Conservation (phyloP, 306 rosid genomes). For the Acacia melanoxylon region DNA sequence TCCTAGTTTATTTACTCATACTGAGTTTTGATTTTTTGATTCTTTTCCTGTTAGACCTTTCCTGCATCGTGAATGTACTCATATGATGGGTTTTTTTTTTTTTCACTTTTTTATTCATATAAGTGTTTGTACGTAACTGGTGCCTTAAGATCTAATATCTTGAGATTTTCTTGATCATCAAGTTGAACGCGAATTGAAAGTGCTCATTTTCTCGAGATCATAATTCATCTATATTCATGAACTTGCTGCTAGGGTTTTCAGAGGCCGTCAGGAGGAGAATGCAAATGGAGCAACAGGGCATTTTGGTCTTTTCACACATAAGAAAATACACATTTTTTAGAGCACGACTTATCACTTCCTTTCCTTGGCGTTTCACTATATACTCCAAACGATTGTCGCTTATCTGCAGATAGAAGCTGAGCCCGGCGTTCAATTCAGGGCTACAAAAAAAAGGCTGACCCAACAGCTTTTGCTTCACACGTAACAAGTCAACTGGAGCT, state of each 20-base stretch:
- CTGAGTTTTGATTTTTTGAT: not conserved
- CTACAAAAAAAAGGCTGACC: not conserved
- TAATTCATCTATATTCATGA: not conserved
- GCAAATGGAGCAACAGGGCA: too few relatives aligned
- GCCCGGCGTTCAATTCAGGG: not conserved
- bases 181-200: not conserved
- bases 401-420: not conserved
- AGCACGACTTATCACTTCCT: too few relatives aligned
- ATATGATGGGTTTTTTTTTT: not conserved
- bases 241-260: too few relatives aligned
- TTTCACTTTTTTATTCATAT: too few relatives aligned
- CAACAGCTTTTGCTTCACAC: not conserved
- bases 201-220: not conserved
- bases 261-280: too few relatives aligned
- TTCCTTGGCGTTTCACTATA: too few relatives aligned
- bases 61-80: not conserved
- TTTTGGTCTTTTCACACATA: too few relatives aligned
- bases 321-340: too few relatives aligned
- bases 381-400: too few relatives aligned
- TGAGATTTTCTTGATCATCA: not conserved
- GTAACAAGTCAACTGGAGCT: not conserved
- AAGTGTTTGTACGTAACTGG: not conserved
- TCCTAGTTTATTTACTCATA: too few relatives aligned
- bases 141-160: constrained; percentile 24
- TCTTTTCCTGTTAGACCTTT: constrained; percentile 45